phyloP scores from a whole-genome alignment of 495 filamentous ascomycete species.

The Annulohypoxylon maeteangense region DNA sequence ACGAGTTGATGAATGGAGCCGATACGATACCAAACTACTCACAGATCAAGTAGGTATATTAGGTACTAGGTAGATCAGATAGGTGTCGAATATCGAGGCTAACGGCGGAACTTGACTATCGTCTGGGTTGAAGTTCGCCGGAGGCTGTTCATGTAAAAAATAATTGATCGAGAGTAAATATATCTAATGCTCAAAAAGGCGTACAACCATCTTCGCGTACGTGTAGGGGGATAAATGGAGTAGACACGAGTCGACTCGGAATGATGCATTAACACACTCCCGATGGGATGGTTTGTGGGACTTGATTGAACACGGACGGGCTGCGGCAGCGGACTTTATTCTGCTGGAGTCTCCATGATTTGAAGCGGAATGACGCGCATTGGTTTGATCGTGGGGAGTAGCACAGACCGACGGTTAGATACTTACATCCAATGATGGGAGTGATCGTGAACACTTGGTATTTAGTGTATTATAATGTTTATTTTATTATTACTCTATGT shows the following conservation, averaged over 20 bases:
- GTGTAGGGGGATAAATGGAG: not conserved
- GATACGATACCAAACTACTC: slow-evolving; percentile 13
- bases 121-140: not conserved
- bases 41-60: slow-evolving; percentile 25
- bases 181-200: not conserved
- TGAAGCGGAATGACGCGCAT: slow-evolving; percentile 10
- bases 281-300: not conserved
- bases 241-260: not conserved
- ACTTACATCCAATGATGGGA: not conserved
- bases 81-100: slow-evolving; percentile 19
- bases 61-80: slow-evolving; percentile 23
- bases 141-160: not conserved
- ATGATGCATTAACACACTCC: slow-evolving; percentile 6
- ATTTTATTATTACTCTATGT: not conserved
- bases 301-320: slow-evolving; percentile 9
- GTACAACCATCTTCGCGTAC: not conserved
- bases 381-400: slow-evolving; percentile 9
- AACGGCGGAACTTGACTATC: not conserved
- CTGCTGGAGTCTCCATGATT: not conserved
- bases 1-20: slow-evolving; percentile 21
- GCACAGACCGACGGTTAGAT: slow-evolving; percentile 1
- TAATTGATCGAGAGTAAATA: slow-evolving; percentile 1
- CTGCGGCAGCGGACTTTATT: slow-evolving; percentile 25
- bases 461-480: not conserved
- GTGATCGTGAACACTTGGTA: not conserved